Base-by-base conservation (phyloP, 2,329 filamentous ascomycete species). In the Fusarium torulosum region DNA sequence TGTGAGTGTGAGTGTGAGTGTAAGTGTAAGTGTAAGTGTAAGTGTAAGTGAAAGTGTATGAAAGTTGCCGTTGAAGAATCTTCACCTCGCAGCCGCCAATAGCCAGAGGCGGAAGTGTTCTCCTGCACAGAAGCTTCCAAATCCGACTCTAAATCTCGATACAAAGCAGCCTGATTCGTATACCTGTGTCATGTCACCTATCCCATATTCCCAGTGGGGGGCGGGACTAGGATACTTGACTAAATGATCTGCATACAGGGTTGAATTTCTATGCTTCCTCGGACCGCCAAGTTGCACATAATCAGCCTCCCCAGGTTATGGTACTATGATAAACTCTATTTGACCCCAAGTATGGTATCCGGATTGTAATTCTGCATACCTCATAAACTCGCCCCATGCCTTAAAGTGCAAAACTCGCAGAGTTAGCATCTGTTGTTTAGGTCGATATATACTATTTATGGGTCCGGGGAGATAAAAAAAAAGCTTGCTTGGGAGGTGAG, bases 231-330 rank as follows among this genome's bases (percentile, higher is more conserved):
- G 41, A 49, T 51, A 21, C 31, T 9, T 52, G 50, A 61, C 55
- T 37, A 52, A 55, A 10, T 37, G 64, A 67, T 67, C 65, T 53
- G 29, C 45, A 65, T 52, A 50, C 64, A 45, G 37, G 53, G 64
- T 53, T 65, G 35, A 27, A 55, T 25, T 61, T 25, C 29, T 27
- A 49, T 53, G 29, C 25, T 49, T 55, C 35, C 38, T 53, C 35
- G 13, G 50, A 21, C 38, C 10, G 35, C 29, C n/a, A 59, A 31
- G 27, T 41, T 38, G 17, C 14, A 44, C 15, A 23, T 31, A 20
- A 47, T 41, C 14, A 17, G n/a, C 38, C 25, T 49, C 58, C 29
- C 47, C 50, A 50, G 35, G 17, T 33, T 23, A 43, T 35, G 9
- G 35, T n/a, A 15, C 15, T 7, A 2, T 25, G 6, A 9, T 13